Conservation (phyloP, 129 eudicot genomes). For the Chrysanthemum makinoi region DNA sequence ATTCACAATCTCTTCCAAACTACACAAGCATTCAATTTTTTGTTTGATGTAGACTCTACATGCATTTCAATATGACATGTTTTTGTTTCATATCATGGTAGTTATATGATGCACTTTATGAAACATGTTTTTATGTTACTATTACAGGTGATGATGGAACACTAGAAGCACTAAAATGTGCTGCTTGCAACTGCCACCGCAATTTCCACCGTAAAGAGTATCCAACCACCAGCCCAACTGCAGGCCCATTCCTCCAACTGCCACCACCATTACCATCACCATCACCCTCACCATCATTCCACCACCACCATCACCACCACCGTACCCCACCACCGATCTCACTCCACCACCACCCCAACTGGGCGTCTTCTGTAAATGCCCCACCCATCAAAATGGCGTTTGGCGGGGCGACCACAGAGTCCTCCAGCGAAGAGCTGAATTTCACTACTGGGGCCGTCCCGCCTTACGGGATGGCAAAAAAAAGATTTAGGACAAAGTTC, state of each 20-base stretch:
- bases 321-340: constrained; percentile 29
- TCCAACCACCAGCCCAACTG: constrained; percentile 26
- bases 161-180: constrained; percentile 84
- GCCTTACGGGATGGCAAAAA: constrained; percentile 47
- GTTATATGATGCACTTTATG: no score
- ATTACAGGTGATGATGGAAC: constrained; percentile 73
- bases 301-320: constrained; percentile 49
- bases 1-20: no score
- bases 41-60: no score
- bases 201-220: constrained; percentile 88
- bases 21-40: no score
- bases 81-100: no score
- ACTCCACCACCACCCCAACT: constrained; percentile 38
- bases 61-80: no score
- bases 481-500: constrained; percentile 68
- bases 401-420: constrained; percentile 52
- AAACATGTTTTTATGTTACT: constrained; percentile 24
- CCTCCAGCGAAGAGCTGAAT: constrained; percentile 74
- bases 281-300: constrained; percentile 37
- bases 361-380: constrained; percentile 45
- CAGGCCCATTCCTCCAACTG: constrained; percentile 60
- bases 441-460: constrained; percentile 41
- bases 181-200: constrained; percentile 97
- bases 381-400: constrained; percentile 74
- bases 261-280: constrained; percentile 63